Conservation (phyloP, 805 yeast species). For the Candida patagonica region DNA sequence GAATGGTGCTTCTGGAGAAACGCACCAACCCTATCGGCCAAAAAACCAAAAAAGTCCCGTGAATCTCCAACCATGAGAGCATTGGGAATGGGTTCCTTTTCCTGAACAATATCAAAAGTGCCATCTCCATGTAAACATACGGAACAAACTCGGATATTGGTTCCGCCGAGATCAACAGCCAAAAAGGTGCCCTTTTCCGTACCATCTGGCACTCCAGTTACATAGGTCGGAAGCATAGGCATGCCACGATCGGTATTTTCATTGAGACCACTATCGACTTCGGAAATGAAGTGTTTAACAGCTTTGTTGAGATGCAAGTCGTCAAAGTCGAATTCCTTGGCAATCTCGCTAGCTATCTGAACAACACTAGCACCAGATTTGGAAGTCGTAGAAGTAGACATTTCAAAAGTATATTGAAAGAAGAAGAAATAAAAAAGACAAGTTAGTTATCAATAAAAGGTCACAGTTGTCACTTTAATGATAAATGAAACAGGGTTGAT, state of each 20-base stretch:
- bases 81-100: constrained; percentile 69
- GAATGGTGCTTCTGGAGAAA: constrained; percentile 64
- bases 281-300: constrained; percentile 20
- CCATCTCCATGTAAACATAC: constrained; percentile 53
- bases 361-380: constrained; percentile 2
- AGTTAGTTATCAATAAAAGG: too few species aligned
- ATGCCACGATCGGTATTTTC: constrained; percentile 22
- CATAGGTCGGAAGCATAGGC: constrained; percentile 85
- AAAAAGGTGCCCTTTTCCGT: constrained; percentile 70
- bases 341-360: constrained; percentile 11
- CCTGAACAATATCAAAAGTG: constrained; percentile 67
- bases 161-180: constrained; percentile 95
- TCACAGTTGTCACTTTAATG: too few species aligned
- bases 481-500: too few species aligned
- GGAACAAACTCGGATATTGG: constrained; percentile 91
- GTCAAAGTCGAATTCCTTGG: constrained; percentile 16
- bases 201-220: constrained; percentile 79
- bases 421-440: not conserved
- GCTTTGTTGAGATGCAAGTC: constrained; percentile 17
- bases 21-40: constrained; percentile 59
- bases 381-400: not conserved
- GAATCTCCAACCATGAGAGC: constrained; percentile 60
- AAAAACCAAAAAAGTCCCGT: constrained; percentile 59
- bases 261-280: constrained; percentile 25
- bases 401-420: not conserved